A percentile compares a stretch with the other conserved stretches of the same genome.
These are phyloP conservation scores for Fomes fomentarius DNA, from an alignment of 1,284 basidiomycete genomes.

Conservation along the genomic window DNA sequence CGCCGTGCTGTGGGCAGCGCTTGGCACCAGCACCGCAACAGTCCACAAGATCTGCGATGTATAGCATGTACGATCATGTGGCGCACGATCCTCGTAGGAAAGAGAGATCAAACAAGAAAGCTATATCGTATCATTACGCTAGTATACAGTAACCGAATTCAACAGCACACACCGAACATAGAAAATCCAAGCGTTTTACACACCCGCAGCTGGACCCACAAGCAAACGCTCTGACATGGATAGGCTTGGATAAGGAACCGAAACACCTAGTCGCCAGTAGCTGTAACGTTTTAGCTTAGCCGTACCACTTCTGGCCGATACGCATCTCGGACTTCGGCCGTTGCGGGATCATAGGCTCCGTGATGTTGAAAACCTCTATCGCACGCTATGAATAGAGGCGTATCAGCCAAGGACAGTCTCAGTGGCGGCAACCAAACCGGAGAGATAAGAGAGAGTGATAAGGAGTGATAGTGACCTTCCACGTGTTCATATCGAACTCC, in stretches of 20 bases:
- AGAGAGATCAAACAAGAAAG: background rate
- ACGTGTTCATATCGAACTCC: constrained; percentile 84
- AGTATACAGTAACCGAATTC: constrained; percentile 19
- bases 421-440: too few species aligned
- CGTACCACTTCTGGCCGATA: constrained; percentile 71
- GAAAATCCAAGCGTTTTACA: constrained; percentile 5
- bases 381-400: constrained; percentile 54
- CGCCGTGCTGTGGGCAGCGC: too few species aligned
- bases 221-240: too few species aligned
- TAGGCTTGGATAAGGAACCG: too few species aligned
- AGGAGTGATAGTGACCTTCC: constrained; percentile 57
- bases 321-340: constrained; percentile 56
- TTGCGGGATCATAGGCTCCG: constrained; percentile 65
- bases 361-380: constrained; percentile 82
- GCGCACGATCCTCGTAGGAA: background rate
- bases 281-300: too few species aligned
- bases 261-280: too few species aligned
- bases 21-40: too few species aligned
- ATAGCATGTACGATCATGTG: too few species aligned
- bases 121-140: constrained; percentile 18
- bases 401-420: too few species aligned
- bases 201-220: background rate
- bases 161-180: constrained; percentile 7
- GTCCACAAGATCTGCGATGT: too few species aligned
- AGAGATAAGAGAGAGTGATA: background rate